Evolutionary conservation across 257 asterid genomes (phyloP).

Genomic region (Rhazya stricta): DNA sequence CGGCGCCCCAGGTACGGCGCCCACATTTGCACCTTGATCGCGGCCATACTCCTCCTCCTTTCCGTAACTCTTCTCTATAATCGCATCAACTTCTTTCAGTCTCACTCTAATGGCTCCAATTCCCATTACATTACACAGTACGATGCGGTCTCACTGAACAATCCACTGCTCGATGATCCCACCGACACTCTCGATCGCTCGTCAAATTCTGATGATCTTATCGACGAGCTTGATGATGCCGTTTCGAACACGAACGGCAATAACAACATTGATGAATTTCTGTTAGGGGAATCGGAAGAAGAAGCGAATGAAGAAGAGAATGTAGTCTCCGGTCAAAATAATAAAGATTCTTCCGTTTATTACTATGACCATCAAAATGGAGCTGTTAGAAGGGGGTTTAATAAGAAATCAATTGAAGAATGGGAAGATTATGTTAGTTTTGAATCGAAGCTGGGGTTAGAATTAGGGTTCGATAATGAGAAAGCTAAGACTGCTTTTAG

Average conservation of each 20-base stretch:
- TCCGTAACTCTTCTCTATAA: constrained; percentile 79
- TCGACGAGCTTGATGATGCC: constrained; percentile 82
- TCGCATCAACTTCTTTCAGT: constrained; percentile 67
- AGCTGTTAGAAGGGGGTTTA: constrained; percentile 68
- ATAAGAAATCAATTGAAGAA: constrained; percentile 72
- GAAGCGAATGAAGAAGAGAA: constrained; percentile 30
- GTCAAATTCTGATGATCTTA: constrained; percentile 72
- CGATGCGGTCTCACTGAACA: constrained; percentile 32
- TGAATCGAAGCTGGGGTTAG: constrained; percentile 46
- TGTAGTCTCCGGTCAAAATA: constrained; percentile 14
- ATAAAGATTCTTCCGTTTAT: constrained; percentile 41
- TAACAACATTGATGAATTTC: constrained; percentile 45
- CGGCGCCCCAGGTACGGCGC: constrained; percentile 83
- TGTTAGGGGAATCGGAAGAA: constrained; percentile 42
- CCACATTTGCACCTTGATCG: constrained; percentile 57
- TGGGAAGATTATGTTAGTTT: constrained; percentile 92
- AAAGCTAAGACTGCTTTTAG: constrained; percentile 51
- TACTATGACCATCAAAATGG: constrained; percentile 57
- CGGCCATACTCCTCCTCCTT: constrained; percentile 74
- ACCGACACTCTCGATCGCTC: constrained; percentile 46
- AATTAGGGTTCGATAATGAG: constrained; percentile 48
- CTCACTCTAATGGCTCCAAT: constrained; percentile 42
- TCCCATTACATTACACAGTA: constrained; percentile 38
- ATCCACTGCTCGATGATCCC: constrained; percentile 71
- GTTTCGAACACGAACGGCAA: constrained; percentile 27